A percentile compares a stretch with the other conserved stretches of the same genome.
phyloP scores from a whole-genome alignment of 148 eudicot species.

The Simmondsia chinensis region DNA sequence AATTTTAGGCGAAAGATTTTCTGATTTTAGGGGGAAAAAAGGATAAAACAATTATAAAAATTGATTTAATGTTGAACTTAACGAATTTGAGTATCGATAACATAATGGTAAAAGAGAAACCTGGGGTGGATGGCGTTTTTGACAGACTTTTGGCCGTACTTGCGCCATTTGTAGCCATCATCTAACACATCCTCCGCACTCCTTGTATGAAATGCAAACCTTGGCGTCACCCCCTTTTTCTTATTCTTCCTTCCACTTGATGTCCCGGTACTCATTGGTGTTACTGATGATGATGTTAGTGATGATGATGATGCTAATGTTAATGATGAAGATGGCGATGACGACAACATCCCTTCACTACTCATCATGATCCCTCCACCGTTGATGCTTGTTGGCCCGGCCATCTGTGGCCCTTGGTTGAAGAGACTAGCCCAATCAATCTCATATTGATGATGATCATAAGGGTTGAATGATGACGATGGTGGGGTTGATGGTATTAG shows the following conservation, averaged over 20 bases:
- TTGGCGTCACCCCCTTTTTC: slow-evolving; percentile 52
- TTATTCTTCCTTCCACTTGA: slow-evolving; percentile 17
- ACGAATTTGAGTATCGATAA: too few relatives aligned
- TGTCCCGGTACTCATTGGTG: too few relatives aligned
- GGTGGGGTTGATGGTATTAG: slow-evolving; percentile 6
- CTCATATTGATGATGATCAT: slow-evolving; percentile 14
- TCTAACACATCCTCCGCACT: slow-evolving; percentile 84
- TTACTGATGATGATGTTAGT: neutral
- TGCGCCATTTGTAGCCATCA: slow-evolving; percentile 86
- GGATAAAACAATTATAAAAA: neutral
- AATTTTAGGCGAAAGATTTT: neutral
- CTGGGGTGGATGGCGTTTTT: slow-evolving; percentile 79
- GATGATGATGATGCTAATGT: slow-evolving; percentile 7
- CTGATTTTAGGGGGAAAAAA: neutral
- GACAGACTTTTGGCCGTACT: slow-evolving; percentile 89
- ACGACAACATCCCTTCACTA: too few relatives aligned
- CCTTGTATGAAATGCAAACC: slow-evolving; percentile 78
- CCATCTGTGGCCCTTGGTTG: neutral
- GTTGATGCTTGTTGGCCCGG: slow-evolving; percentile 1
- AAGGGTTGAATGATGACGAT: slow-evolving; percentile 7
- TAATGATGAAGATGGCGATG: slow-evolving; percentile 16
- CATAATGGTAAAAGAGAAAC: too few relatives aligned
- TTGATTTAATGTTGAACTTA: too few relatives aligned
- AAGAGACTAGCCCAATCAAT: slow-evolving; percentile 60
- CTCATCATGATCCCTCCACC: too few relatives aligned